Evolutionary conservation across 257 asterid genomes (phyloP), one percentile per base, ranked within the genome.

Genomic region (Rhazya stricta): DNA sequence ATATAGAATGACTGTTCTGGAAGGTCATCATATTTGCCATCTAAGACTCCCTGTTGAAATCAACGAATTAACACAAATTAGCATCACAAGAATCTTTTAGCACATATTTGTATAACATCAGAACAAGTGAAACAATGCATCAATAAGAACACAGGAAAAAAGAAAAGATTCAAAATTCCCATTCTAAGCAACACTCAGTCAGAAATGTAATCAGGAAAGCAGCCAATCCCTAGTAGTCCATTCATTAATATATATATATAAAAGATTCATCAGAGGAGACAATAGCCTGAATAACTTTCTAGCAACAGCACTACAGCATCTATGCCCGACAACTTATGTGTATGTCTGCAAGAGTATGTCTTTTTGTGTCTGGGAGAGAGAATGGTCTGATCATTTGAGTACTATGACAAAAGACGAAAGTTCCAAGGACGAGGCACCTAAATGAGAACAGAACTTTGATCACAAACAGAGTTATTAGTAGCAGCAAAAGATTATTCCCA

Each of bases 1-100:
- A 94, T 91, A 84, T 94, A 94, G 82, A 94, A 94, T 18, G 98
- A 86, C 68, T 91, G 98, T 79, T 94, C 98, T 25, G 98, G 39
- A 71, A 93, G 96, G 79, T 93, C 98, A 42, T 93, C 98, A 0
- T 86, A 93, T 76, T 90, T 93, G 29, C 98, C 98, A 45, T 93
- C 98, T 93, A 93, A 79, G 25, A 93, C 97, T 37, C 96, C 98
- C 98, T 93, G 84, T 79, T 67, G 54, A 75, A 78, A 74, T 70
- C 34, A n/a, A 67, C 9, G 0, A 6, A 67, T 8, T 9, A 2
- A 41, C 61, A 34, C 2, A 54, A 74, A 54, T 78, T 74, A 71
- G 63, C 76, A 39, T n/a, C 48, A 50, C 16, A 57, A 15, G 19
- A 67, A 23, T 19, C 5, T n/a, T 43, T 41, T 12, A 62, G 6